Conservation (phyloP, 345 rosid species). For the Excoecaria agallocha region DNA sequence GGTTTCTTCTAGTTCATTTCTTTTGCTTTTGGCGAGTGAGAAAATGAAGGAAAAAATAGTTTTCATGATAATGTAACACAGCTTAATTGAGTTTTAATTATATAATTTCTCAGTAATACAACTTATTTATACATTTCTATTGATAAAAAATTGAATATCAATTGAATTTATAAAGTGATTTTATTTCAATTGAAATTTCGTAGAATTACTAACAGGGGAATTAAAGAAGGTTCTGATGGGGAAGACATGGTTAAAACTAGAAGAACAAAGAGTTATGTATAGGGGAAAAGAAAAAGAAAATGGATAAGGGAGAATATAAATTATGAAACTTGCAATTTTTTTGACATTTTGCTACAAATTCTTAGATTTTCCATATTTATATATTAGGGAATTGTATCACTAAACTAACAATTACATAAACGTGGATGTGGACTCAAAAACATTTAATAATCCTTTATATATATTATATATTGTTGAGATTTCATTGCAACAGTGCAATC, state of each 20-base stretch:
- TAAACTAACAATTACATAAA: neutral
- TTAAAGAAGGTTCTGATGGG: conserved; percentile 48
- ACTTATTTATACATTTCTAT: neutral
- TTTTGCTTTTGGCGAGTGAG: neutral
- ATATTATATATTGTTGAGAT: neutral
- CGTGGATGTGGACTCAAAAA: neutral
- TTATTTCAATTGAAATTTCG: no score
- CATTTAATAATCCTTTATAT: neutral
- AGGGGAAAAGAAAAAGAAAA: conserved; percentile 53
- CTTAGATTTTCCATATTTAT: neutral
- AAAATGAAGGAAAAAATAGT: no score
- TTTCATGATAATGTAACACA: no score
- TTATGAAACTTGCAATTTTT: neutral
- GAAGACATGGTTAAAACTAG: conserved; percentile 48
- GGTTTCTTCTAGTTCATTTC: no score
- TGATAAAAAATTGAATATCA: no score
- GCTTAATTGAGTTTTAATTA: no score
- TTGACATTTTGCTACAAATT: neutral
- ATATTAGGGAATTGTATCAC: neutral
- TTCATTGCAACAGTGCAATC: neutral
- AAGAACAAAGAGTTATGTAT: conserved; percentile 49
- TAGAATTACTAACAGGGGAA: conserved; percentile 42
- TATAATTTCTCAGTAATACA: no score
- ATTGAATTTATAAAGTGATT: no score
- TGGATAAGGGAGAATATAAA: neutral